Evolutionary conservation across 1,284 basidiomycete species (phyloP).

Genomic region (Apiotrichum gamsii): DNA sequence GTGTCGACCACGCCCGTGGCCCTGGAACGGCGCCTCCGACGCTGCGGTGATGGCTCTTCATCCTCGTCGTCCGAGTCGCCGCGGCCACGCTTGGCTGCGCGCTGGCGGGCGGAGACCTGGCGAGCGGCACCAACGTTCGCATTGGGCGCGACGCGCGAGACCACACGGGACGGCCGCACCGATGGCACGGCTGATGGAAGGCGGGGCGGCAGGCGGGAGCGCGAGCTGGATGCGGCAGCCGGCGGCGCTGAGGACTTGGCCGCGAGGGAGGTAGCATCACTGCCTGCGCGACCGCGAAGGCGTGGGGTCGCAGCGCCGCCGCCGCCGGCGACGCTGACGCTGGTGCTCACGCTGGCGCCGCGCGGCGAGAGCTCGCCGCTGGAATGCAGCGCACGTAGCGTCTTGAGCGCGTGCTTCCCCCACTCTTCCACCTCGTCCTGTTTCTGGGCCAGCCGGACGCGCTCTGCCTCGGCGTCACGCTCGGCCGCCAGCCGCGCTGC

Average conservation of each 20-base stretch:
- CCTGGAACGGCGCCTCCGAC: not conserved
- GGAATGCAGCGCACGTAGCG: conserved; percentile 9
- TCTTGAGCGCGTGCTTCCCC: conserved; percentile 6
- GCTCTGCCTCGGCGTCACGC: conserved; percentile 2
- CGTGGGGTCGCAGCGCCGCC: not conserved
- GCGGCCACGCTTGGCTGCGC: conserved; percentile 7
- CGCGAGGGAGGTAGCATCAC: no score
- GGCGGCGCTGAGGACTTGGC: no score
- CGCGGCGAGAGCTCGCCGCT: conserved; percentile 1
- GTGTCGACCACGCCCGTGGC: not conserved
- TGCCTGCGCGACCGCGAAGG: no score
- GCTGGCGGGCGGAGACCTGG: not conserved
- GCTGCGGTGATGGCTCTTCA: not conserved
- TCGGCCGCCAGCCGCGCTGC: not conserved
- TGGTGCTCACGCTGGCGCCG: no score
- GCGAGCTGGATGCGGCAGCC: no score
- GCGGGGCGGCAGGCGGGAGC: not conserved
- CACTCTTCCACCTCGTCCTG: conserved; percentile 16
- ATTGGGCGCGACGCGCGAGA: not conserved
- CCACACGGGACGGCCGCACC: not conserved
- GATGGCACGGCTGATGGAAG: no score
- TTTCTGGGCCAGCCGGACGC: conserved; percentile 4
- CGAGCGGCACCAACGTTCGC: no score
- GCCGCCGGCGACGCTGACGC: not conserved
- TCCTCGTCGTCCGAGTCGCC: conserved; percentile 6